Percentiles rank a stretch among this genome's conserved stretches.
Evolutionary conservation across 495 filamentous ascomycete species (phyloP).

Genomic region (Penicillium canescens): DNA sequence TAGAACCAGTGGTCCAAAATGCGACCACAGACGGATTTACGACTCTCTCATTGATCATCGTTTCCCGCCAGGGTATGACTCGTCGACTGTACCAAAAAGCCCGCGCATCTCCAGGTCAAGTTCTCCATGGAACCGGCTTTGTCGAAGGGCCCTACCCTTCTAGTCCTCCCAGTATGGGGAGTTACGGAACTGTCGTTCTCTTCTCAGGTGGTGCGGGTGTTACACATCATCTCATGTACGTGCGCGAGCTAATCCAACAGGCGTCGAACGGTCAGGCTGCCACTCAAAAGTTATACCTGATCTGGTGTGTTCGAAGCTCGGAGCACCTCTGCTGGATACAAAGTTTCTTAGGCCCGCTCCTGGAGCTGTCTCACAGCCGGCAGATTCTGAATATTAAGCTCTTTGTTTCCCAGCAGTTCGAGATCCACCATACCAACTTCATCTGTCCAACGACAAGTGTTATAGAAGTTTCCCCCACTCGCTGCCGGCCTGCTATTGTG

Average conservation of each 20-base stretch:
- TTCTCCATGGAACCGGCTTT: slow-evolving; percentile 39
- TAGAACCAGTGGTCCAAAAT: not conserved
- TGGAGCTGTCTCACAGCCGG: not conserved
- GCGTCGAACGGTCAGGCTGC: not conserved
- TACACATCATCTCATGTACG: slow-evolving; percentile 71
- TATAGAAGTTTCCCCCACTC: not conserved
- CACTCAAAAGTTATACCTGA: not conserved
- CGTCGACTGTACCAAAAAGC: slow-evolving; percentile 59
- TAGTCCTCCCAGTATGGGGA: slow-evolving; percentile 57
- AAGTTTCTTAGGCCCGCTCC: not conserved
- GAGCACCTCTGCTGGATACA: not conserved
- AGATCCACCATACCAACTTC: not conserved
- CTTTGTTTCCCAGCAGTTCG: not conserved
- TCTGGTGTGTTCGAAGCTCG: not conserved
- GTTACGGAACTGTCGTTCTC: slow-evolving; percentile 75
- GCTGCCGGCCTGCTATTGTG: not conserved
- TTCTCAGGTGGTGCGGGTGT: slow-evolving; percentile 77
- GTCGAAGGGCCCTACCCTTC: slow-evolving; percentile 71
- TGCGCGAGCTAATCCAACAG: slow-evolving; percentile 59
- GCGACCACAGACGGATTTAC: slow-evolving; percentile 11
- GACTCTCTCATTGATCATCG: slow-evolving; percentile 66
- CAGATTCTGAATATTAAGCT: not conserved
- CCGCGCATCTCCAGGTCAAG: slow-evolving; percentile 46
- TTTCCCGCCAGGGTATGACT: slow-evolving; percentile 71
- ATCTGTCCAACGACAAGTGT: not conserved